phyloP scores from a whole-genome alignment of 257 asterid genomes.

The Sherardia arvensis region DNA sequence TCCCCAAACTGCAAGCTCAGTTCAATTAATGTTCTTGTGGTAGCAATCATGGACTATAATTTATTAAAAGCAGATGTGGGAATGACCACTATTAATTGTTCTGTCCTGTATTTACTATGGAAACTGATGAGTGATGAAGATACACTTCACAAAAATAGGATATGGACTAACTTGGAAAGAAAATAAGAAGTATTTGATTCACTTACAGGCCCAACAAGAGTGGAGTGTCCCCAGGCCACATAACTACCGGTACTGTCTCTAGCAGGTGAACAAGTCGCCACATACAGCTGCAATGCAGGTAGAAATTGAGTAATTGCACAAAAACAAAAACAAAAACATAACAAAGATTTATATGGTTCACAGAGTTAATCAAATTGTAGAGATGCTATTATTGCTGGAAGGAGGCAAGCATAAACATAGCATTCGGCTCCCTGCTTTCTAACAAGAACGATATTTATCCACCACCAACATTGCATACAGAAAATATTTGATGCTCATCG shows the following conservation, averaged over 20 bases:
- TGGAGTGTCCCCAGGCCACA: constrained; percentile 94
- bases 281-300: constrained; percentile 46
- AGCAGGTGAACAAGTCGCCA: constrained; percentile 90
- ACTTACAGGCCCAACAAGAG: constrained; percentile 92
- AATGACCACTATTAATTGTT: background rate
- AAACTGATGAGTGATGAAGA: constrained; percentile 8
- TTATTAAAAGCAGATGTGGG: background rate
- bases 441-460: background rate
- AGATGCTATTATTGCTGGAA: background rate
- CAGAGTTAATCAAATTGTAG: background rate
- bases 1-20: constrained; percentile 73
- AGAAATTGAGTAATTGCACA: constrained; percentile 9
- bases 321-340: background rate
- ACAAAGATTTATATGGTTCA: background rate
- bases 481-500: constrained; percentile 1
- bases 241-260: constrained; percentile 60
- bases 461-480: background rate
- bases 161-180: background rate
- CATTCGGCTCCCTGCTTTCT: background rate
- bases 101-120: background rate
- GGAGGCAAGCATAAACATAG: background rate
- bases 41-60: background rate
- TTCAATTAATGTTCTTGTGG: constrained; percentile 10
- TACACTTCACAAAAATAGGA: background rate
- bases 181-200: background rate